Base-by-base conservation (phyloP, 176 grass and related monocot genomes). In the Avena sativa region DNA sequence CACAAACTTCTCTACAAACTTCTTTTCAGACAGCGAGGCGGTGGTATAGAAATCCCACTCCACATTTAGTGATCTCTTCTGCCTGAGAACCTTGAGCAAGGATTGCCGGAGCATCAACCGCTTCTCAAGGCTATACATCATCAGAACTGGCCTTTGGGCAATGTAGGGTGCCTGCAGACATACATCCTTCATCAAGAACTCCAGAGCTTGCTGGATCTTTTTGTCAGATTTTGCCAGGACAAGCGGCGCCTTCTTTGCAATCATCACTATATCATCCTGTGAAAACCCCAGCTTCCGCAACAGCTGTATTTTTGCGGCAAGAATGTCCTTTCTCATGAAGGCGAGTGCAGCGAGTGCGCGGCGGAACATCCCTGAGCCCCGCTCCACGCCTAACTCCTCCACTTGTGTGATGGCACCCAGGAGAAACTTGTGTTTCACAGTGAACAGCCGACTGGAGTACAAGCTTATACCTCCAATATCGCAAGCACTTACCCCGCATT, bases 91-190 rank as follows among this genome's bases (percentile, higher is more conserved):
- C 43, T 88, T 78, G 48, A 93, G 7, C 71, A 95, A 72, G 74
- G 52, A 38, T n/a, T 82, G 14, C 10, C 91, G 47, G 11, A 91
- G 91, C 16, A 95, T 53, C 57, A 95, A 52, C 64, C 88, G 70
- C 28, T 55, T 73, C 59, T 95, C 86, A 79, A 89, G 8, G 80
- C 88, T 95, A 77, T 76, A 86, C 60, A 74, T 61, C 4, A 95
- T 43, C 74, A 95, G 30, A 1, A 9, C 26, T 6, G 90, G 90
- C 36, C 82, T 71, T 21, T 8, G 43, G 5, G 62, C 83, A 26
- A 95, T 44, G 40, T 84, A 89, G 4, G 23, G 16, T 8, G 9
- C 12, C 38, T 92, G 83, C 57, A 88, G 13, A 9, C 84, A 63
- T 1, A 85, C 40, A 70, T 91, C 76, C 51, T 20, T 21, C 5